Base-by-base conservation (phyloP, 345 rosid species). In the Adansonia digitata region DNA sequence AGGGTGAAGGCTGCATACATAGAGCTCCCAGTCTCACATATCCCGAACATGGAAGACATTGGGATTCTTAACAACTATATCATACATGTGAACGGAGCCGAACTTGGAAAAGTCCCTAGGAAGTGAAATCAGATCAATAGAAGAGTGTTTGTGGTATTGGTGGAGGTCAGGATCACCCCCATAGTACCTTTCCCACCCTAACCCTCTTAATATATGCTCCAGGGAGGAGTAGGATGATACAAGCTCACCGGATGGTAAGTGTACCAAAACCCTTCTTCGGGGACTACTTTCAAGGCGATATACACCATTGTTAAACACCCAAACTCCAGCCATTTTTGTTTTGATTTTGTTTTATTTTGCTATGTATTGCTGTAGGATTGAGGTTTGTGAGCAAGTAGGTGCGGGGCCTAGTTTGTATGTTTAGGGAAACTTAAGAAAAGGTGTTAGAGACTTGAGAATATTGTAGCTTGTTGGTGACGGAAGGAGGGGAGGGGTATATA, bases 161-260 rank as follows among this genome's bases (percentile, higher is more conserved):
- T 88, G 75, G 51, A 92, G 87, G 48, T 90, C 85, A 8, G 88
- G 82, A 59, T 82, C 87, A 17, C 87, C 88, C 2, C 79, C 80
- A 42, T 90, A 82, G 82, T 95, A 95, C 92, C 96, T 87, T 75
- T 95, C 98, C 99, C 99, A 95, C 2, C 99, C 98, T 40, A 93
- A 87, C 31, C 80, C 82, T 17, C 29, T 82, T 76, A 95, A 77
- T 27, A 93, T 91, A 13, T 75, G 82, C 84, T 91, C 98, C 4
- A 93, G 94, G 3, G 72, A 68, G 12, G 86, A 65, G 82, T 90
- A 90, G 3, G 98, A 92, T 11, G 88, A 73, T 13, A 95, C 85
- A 71, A 80, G 86, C 67, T 90, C 86, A 3, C 78, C 90, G 0
- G 91, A 77, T 7, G 98, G 88, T 79, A 95, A 79, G 86, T 95